Base-by-base conservation (phyloP, 768 basidiomycete species). In the Boletus pseudopeckii region DNA sequence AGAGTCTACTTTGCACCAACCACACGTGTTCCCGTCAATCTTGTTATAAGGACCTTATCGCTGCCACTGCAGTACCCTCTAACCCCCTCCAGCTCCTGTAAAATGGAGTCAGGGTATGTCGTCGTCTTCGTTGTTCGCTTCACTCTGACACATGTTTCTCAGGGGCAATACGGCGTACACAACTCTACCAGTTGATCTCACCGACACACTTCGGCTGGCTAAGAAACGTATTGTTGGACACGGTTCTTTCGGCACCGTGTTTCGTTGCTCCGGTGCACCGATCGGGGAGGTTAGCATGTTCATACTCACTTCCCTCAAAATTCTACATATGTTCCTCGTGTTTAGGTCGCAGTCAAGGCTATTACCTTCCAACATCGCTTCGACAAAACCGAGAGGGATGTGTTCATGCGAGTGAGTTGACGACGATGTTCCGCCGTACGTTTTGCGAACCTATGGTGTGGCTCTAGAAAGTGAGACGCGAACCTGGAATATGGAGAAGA, bases 401-500 rank as follows among this genome's bases (percentile, higher is more conserved):
- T 28, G 8, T 20, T 54, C 20, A 1, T 22, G 11, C 45, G 52
- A 15, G 55, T 53, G 13, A 54, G 55, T 30, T 9, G 10, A 36
- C 17, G 6, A 26, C 1, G 32, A 18, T 22, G 11, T 45, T 17
- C 8, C 1, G 28, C 7, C 10, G 3, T n/a, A 28, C 8, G 8
- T 1, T 38, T 22, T 1, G 17, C 30, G 43, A 22, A 53, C n/a
- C 4, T 37, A 20, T 14, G 1, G 8, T 7, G 5, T 20, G 4
- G 15, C 15, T n/a, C 11, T 18, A 57, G 56, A 48, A 45, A 49
- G 26, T 32, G 17, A 48, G 1, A 18, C 56, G 56, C 2, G 56
- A 57, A 14, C 32, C 38, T 15, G 47, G 32, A 39, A 20, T 57
- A 39, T 57, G 56, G 56, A 54, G 20, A 24, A 49, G 43, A 39